Evolutionary conservation across 1,284 basidiomycete species (phyloP).

Genomic region (Tilletia caries): DNA sequence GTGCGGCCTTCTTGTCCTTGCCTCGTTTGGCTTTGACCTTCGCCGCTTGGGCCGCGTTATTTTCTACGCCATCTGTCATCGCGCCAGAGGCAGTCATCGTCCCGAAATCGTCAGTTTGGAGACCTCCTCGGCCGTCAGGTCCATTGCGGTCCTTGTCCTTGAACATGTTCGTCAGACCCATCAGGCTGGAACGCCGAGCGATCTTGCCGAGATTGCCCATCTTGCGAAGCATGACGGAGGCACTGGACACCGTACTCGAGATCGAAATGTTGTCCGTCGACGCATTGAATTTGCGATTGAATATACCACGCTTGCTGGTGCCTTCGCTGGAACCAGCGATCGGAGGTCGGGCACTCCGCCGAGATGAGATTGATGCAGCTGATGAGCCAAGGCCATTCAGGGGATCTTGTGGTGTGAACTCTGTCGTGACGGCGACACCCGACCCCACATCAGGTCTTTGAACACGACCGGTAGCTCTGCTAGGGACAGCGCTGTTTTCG

Average conservation of each 20-base stretch:
- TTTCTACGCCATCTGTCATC: constrained; percentile 35
- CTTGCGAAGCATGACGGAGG: constrained; percentile 95
- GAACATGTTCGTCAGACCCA: constrained; percentile 79
- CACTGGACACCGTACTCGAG: constrained; percentile 90
- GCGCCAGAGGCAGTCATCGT: constrained; percentile 56
- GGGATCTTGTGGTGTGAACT: constrained; percentile 38
- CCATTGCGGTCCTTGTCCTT: constrained; percentile 65
- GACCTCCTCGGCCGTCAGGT: constrained; percentile 54
- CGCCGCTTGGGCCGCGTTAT: constrained; percentile 53
- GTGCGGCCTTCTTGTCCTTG: constrained; percentile 62
- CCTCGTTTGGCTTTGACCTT: constrained; percentile 51
- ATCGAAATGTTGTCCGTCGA: constrained; percentile 97
- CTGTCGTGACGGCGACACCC: constrained; percentile 43
- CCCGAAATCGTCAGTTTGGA: constrained; percentile 61
- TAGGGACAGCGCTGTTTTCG: background rate
- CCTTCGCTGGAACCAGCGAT: constrained; percentile 28
- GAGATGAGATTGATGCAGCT: constrained; percentile 44
- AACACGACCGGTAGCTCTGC: background rate
- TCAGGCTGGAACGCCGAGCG: constrained; percentile 81
- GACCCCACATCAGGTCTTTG: constrained; percentile 43
- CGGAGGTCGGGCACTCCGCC: constrained; percentile 39
- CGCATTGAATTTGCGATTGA: constrained; percentile 86
- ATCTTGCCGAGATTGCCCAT: constrained; percentile 87
- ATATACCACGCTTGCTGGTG: constrained; percentile 61
- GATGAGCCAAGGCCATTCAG: constrained; percentile 28